Percentiles rank a stretch among this genome's conserved stretches.
phyloP scores from a whole-genome alignment of 768 basidiomycete species.

The Leccinum fibrillosum region DNA sequence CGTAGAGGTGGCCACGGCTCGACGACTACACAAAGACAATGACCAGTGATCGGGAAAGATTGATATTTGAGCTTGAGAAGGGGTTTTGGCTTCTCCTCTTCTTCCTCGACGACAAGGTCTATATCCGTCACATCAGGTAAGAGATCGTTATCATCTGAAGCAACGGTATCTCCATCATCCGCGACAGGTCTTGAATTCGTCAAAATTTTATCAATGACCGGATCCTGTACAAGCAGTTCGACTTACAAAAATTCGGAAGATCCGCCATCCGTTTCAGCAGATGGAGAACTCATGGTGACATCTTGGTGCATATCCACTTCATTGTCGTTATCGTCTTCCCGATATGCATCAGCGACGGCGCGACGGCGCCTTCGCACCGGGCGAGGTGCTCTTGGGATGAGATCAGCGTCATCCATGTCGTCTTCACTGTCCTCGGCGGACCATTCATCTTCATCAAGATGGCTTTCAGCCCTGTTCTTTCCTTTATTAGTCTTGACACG shows the following conservation, averaged over 20 bases:
- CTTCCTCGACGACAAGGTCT: slow-evolving; percentile 49
- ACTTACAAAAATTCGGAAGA: slow-evolving; percentile 7
- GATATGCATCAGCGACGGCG: slow-evolving; percentile 22
- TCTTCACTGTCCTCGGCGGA: slow-evolving; percentile 19
- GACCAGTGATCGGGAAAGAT: slow-evolving; percentile 67
- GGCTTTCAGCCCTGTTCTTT: slow-evolving; percentile 30
- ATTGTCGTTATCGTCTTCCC: slow-evolving; percentile 23
- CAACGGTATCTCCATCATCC: neutral
- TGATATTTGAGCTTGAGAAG: slow-evolving; percentile 61
- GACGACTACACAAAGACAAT: slow-evolving; percentile 77
- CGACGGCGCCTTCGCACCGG: slow-evolving; percentile 34
- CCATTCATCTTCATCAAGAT: slow-evolving; percentile 25
- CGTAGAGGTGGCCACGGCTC: slow-evolving; percentile 72
- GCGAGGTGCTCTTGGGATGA: slow-evolving; percentile 15
- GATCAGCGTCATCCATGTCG: slow-evolving; percentile 10
- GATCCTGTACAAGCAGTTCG: neutral
- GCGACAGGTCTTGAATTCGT: neutral
- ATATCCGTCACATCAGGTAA: slow-evolving; percentile 17
- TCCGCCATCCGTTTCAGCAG: neutral
- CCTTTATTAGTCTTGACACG: slow-evolving; percentile 42
- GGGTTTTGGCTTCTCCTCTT: slow-evolving; percentile 73
- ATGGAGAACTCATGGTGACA: slow-evolving; percentile 14
- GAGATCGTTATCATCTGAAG: neutral
- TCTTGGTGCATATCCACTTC: slow-evolving; percentile 9
- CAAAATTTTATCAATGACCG: neutral